Evolutionary conservation across 768 basidiomycete species (phyloP), one percentile per base, ranked within the genome.

Genomic region (Trametes elegans): DNA sequence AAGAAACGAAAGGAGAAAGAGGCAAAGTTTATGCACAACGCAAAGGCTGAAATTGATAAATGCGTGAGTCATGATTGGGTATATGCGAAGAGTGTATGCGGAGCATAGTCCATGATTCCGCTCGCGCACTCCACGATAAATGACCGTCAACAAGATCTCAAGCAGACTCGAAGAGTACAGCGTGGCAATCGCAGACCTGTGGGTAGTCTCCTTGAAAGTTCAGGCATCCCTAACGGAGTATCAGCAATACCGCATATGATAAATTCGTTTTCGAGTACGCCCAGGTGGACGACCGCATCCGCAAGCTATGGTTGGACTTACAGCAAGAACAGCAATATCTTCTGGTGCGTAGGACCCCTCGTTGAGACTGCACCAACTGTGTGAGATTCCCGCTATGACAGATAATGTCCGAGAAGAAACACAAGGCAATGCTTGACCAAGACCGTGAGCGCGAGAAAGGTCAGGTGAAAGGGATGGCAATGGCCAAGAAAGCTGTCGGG

Each of bases 1-100:
- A 69, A 69, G 55, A 69, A 66, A 38, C 57, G 60, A 31, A 60
- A 60, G 39, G 68, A 67, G 14, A 63, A 61, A 36, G 66, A 69
- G 56, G 28, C 57, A 4, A 63, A 48, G 43, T 67, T 62, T 48
- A 29, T 69, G 3, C 45, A 59, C 3, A 14, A 24, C 0, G 58
- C 62, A 0, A 60, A 59, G 31, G 26, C 34, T 2, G 63, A 62
- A 5, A 51, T 69, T n/a, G 51, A 57, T 23, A 49, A 54, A 55
- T 63, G 62, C 36, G 68, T 67, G 27, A 18, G 65, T n/a, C n/a
- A n/a, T 53, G 5, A 21, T 32, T 5, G 16, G 35, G 3, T 13
- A 26, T 19, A 23, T 39, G 18, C 7, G 24, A 42, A 43, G 3
- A 21, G 24, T 19, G 2, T 5, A 14, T 16, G 6, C 13, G 7